A percentile compares a stretch with the other conserved stretches of the same genome.
Conservation (phyloP, 139 green algal genomes). For the Penium margaritaceum region DNA sequence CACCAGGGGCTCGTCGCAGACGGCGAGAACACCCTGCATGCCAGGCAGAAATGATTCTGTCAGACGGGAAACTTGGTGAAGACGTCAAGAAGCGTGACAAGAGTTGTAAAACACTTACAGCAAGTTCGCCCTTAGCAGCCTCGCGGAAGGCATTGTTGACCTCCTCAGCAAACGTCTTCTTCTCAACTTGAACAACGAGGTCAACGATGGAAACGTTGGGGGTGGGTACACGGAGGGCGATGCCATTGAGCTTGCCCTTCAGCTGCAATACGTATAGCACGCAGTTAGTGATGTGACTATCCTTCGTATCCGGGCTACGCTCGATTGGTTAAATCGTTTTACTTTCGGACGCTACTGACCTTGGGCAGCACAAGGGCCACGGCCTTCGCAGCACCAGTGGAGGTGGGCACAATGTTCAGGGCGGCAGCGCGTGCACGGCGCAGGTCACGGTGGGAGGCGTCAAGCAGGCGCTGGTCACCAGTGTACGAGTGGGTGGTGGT, state of each 20-base stretch:
- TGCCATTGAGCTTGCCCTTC: conserved; percentile 63
- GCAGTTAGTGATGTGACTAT: not conserved
- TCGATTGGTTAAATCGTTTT: not conserved
- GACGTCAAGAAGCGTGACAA: no score
- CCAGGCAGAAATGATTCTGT: no score
- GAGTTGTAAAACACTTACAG: conserved; percentile 33
- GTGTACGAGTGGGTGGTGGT: conserved; percentile 64
- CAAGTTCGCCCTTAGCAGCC: conserved; percentile 44
- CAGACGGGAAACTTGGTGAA: no score
- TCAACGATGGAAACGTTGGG: conserved; percentile 62
- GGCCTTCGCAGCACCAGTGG: conserved; percentile 60
- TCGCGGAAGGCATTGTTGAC: conserved; percentile 57
- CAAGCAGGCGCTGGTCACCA: conserved; percentile 55
- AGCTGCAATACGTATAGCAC: conserved; percentile 29
- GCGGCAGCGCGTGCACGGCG: conserved; percentile 55
- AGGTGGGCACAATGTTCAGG: conserved; percentile 62
- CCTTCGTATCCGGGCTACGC: conserved; percentile 9
- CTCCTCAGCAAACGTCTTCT: conserved; percentile 57
- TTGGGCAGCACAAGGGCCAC: conserved; percentile 57
- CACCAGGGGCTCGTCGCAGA: conserved; percentile 56
- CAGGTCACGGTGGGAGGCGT: conserved; percentile 58
- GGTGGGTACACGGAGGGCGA: conserved; percentile 59
- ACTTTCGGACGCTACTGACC: not conserved
- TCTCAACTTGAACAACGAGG: conserved; percentile 63
- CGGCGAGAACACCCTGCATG: conserved; percentile 44